Base-by-base conservation (phyloP, 2,329 filamentous ascomycete genomes). In the Paraconiothyrium sp. region DNA sequence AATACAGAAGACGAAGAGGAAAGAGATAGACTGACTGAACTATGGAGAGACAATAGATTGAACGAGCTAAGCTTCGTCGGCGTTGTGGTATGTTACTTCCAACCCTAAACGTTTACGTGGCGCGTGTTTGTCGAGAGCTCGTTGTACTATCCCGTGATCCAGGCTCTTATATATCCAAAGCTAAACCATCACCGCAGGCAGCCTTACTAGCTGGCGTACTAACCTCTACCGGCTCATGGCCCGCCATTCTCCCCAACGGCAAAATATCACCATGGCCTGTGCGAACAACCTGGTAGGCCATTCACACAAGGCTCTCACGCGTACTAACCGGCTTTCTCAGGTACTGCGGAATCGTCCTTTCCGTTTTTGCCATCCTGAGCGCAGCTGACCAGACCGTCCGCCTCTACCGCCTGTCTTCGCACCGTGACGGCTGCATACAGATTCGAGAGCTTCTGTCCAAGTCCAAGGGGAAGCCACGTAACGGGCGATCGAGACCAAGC, bases 281-380 rank as follows among this genome's bases (percentile, higher is more conserved):
- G 4, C 74, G 79, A 11, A 77, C 80, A 11, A 76, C 75, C 22
- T 82, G 79, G 79, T 54, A 30, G 32, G 51, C n/a, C 9, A 10
- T 16, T 44, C 6, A 14, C 27, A 32, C 8, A 5, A 5, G 16
- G 13, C 14, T 4, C 16, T 54, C 16, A 6, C 30, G n/a, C 27
- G 22, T 16, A n/a, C 34, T 52, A 2, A 41, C 24, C n/a, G 32
- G 14, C 9, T 4, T 11, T 7, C 8, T 32, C 30, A 54, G 51
- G 51, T 82, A 78, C 65, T 76, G 75, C 54, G 80, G 80, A 13
- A 80, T 82, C 41, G 75, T 86, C 11, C 81, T 87, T 30, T 78
- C 84, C 1, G 76, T 86, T 3, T 84, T 84, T 60, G 80, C 81
- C n/a, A 79, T 86, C 7, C 75, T 85, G 10, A 78, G 80, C 1